Conservation (phyloP, 257 asterid genomes). For the Misopates orontium region DNA sequence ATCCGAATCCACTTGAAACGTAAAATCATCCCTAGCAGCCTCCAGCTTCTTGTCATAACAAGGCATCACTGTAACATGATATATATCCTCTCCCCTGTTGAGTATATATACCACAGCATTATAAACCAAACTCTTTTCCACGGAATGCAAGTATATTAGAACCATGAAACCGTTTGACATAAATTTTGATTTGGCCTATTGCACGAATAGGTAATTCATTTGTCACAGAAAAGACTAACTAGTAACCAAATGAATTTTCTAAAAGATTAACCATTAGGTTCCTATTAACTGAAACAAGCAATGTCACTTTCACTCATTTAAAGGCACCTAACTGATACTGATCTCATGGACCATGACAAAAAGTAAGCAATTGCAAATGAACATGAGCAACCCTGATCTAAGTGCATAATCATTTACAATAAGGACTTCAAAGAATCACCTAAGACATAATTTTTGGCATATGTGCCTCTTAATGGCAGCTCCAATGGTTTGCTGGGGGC, state of each 20-base stretch:
- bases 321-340: constrained; percentile 2
- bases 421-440: constrained; percentile 44
- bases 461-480: constrained; percentile 67
- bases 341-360: constrained; percentile 5
- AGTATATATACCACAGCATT: constrained; percentile 26
- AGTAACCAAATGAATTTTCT: neutral
- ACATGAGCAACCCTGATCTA: neutral
- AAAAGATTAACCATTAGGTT: neutral
- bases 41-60: constrained; percentile 99
- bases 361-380: neutral
- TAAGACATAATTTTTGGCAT: constrained; percentile 55
- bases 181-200: neutral
- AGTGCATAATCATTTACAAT: neutral
- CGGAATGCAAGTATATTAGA: neutral
- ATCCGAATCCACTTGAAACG: constrained; percentile 58
- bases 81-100: constrained; percentile 82
- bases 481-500: constrained; percentile 97
- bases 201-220: neutral
- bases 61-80: constrained; percentile 98
- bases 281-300: constrained; percentile 21
- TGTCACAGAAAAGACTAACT: constrained; percentile 6
- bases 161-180: constrained; percentile 1
- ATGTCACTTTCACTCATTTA: neutral
- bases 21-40: constrained; percentile 93
- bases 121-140: constrained; percentile 23